phyloP scores from a whole-genome alignment of 352 stramenopile genomes.

The Discostella stelligera region DNA sequence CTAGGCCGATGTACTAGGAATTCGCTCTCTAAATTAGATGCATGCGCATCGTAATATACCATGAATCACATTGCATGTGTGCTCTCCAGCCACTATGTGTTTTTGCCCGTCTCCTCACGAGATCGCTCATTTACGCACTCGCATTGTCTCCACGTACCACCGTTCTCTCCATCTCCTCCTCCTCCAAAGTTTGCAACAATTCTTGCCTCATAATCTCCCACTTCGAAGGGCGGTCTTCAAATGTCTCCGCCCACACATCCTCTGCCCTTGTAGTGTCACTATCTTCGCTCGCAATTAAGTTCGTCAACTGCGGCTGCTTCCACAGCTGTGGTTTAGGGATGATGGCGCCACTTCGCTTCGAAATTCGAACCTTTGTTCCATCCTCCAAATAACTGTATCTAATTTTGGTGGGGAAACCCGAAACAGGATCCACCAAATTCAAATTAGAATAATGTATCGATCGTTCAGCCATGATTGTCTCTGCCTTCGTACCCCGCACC shows the following conservation, averaged over 20 bases:
- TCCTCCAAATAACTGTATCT: constrained; percentile 86
- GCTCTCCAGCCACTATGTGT: not conserved
- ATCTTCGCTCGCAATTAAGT: constrained; percentile 67
- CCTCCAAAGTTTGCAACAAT: constrained; percentile 39
- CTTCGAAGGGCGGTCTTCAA: constrained; percentile 47
- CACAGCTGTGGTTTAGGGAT: constrained; percentile 92
- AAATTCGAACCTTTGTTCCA: constrained; percentile 92
- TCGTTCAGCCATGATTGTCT: constrained; percentile 56
- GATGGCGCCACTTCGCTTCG: constrained; percentile 92
- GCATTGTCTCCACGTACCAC: not conserved
- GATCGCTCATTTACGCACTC: not conserved
- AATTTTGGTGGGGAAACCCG: constrained; percentile 72
- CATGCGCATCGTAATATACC: not conserved
- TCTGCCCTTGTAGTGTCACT: constrained; percentile 71
- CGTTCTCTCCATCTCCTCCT: constrained; percentile 10
- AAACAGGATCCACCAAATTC: constrained; percentile 81
- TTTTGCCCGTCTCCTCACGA: not conserved
- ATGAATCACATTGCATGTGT: not conserved
- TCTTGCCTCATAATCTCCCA: constrained; percentile 50
- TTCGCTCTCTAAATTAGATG: not conserved
- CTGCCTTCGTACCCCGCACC: constrained; percentile 58
- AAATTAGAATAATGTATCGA: constrained; percentile 81
- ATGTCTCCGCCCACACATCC: constrained; percentile 76
- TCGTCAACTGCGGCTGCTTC: constrained; percentile 83
- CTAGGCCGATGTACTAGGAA: constrained; percentile 15